A percentile compares a stretch with the other conserved stretches of the same genome.
These are phyloP conservation scores for Trichoderma semiorbis DNA, from an alignment of 2,329 filamentous ascomycete genomes.

Conservation along the genomic window DNA sequence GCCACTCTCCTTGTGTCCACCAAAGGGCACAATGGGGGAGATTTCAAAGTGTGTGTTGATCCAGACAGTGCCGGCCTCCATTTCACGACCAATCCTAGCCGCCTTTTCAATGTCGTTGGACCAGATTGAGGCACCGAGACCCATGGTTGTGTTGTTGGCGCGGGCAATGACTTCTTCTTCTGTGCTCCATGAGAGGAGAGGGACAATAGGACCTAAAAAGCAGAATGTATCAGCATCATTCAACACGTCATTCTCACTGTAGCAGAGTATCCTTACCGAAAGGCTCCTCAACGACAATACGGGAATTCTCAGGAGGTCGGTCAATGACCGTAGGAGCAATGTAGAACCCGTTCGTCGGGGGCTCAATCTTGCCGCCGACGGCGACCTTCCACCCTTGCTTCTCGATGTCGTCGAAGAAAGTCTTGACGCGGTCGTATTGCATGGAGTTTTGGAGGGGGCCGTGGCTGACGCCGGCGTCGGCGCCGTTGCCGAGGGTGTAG, in stretches of 20 bases:
- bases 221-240: background rate
- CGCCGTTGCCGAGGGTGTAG: slow-evolving; percentile 34
- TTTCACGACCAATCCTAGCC: slow-evolving; percentile 44
- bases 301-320: slow-evolving; percentile 31
- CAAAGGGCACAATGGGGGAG: slow-evolving; percentile 60
- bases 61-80: slow-evolving; percentile 52
- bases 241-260: too few relatives aligned
- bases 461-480: slow-evolving; percentile 40
- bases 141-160: slow-evolving; percentile 49
- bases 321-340: slow-evolving; percentile 66
- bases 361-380: slow-evolving; percentile 34
- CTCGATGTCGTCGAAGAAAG: slow-evolving; percentile 31
- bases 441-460: slow-evolving; percentile 59
- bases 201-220: slow-evolving; percentile 29
- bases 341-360: slow-evolving; percentile 73
- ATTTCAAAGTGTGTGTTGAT: slow-evolving; percentile 48
- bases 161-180: slow-evolving; percentile 34
- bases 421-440: slow-evolving; percentile 43
- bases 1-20: slow-evolving; percentile 61
- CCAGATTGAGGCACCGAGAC: slow-evolving; percentile 55
- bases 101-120: slow-evolving; percentile 49
- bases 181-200: slow-evolving; percentile 28
- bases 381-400: slow-evolving; percentile 29
- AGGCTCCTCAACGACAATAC: slow-evolving; percentile 34
- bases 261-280: slow-evolving; percentile 25